Evolutionary conservation across 257 asterid species (phyloP).

Genomic region (Apocynum venetum): DNA sequence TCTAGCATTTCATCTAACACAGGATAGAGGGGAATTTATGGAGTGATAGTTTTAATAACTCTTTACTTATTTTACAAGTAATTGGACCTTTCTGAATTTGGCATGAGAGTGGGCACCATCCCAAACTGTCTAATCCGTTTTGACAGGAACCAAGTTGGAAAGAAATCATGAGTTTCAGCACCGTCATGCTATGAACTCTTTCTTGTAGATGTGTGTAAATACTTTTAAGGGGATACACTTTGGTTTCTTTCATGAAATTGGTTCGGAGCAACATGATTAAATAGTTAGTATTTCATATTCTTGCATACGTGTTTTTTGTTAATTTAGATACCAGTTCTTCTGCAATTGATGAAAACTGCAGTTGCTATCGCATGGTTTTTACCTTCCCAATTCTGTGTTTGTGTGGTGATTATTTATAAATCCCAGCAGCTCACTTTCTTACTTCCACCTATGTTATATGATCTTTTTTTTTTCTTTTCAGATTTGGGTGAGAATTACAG

Average conservation of each 20-base stretch:
- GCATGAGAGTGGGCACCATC: too few relatives aligned
- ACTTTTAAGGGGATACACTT: too few relatives aligned
- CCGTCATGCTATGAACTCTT: background rate
- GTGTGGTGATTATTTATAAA: background rate
- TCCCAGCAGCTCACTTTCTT: background rate
- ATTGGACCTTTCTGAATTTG: too few relatives aligned
- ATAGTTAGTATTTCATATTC: background rate
- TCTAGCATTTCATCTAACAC: too few relatives aligned
- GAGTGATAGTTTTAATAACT: too few relatives aligned
- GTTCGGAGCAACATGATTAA: background rate
- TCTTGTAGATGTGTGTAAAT: too few relatives aligned
- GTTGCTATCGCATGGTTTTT: background rate
- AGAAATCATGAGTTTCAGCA: too few relatives aligned
- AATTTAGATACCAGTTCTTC: background rate
- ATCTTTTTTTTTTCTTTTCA: background rate
- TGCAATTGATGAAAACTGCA: background rate
- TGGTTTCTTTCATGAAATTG: background rate
- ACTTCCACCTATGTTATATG: background rate
- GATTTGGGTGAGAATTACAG: conserved; percentile 1
- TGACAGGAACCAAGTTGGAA: too few relatives aligned
- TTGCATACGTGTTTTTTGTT: too few relatives aligned
- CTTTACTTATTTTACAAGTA: too few relatives aligned
- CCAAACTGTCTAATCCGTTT: too few relatives aligned
- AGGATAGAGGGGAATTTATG: too few relatives aligned
- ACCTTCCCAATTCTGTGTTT: background rate